Evolutionary conservation across 1,284 basidiomycete genomes (phyloP).

Genomic region (Melanopsichium pennsylvanicum): DNA sequence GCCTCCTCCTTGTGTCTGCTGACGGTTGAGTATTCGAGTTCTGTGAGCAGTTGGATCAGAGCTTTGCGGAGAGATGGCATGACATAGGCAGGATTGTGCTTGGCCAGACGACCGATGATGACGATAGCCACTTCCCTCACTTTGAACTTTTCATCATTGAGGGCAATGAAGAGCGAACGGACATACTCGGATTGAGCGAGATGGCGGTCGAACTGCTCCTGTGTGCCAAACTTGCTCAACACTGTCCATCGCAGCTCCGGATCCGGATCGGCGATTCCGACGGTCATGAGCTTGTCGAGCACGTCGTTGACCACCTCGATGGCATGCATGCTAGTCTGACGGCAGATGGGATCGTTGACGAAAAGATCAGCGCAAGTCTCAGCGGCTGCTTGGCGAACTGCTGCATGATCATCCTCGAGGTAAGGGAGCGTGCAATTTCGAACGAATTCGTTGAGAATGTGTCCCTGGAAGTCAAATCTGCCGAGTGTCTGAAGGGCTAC

Average conservation of each 20-base stretch:
- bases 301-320: conserved; percentile 98
- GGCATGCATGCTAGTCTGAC: conserved; percentile 93
- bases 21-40: conserved; percentile 93
- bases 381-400: conserved; percentile 89
- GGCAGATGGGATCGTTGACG: conserved; percentile 93
- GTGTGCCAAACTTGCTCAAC: conserved; percentile 84
- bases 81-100: conserved; percentile 97
- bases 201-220: conserved; percentile 95
- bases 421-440: conserved; percentile 90
- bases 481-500: conserved; percentile 88
- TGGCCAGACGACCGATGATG: conserved; percentile 91
- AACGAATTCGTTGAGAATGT: conserved; percentile 95
- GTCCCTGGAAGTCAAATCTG: conserved; percentile 86
- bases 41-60: conserved; percentile 93
- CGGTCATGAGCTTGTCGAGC: conserved; percentile 92
- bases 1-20: conserved; percentile 76
- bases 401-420: conserved; percentile 88
- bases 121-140: conserved; percentile 89
- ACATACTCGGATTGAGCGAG: conserved; percentile 99
- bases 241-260: conserved; percentile 69
- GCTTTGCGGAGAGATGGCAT: conserved; percentile 97
- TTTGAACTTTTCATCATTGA: conserved; percentile 95
- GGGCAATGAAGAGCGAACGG: conserved; percentile 91
- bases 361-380: conserved; percentile 88
- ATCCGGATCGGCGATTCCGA: conserved; percentile 91